phyloP scores from a whole-genome alignment of 1,284 basidiomycete species.

The Ustilago nuda region DNA sequence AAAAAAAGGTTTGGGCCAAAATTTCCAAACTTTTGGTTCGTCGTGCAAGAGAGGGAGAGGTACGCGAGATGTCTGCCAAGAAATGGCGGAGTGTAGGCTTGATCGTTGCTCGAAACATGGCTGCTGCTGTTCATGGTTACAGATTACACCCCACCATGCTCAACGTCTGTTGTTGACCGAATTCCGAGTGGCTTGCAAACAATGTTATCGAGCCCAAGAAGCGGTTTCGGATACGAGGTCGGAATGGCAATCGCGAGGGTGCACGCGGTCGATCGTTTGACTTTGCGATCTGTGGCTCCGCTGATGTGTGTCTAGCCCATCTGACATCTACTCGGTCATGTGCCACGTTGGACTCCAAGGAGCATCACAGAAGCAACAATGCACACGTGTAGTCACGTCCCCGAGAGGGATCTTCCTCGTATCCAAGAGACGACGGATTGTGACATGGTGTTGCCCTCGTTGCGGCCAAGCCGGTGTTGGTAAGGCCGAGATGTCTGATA shows the following conservation, averaged over 20 bases:
- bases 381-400: neutral
- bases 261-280: neutral
- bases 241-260: neutral
- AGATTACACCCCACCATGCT: neutral
- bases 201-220: constrained; percentile 1
- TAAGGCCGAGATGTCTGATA: neutral
- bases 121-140: constrained; percentile 1
- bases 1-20: neutral
- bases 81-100: constrained; percentile 2
- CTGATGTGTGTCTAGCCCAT: neutral
- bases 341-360: neutral
- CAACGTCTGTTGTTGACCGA: neutral
- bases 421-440: neutral
- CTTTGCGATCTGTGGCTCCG: neutral
- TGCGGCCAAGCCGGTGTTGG: neutral
- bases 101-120: constrained; percentile 4
- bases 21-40: neutral
- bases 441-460: too few relatives aligned
- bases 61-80: constrained; percentile 6
- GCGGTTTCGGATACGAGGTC: constrained; percentile 1
- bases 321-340: neutral
- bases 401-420: neutral
- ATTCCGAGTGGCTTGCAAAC: neutral
- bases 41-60: neutral
- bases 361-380: neutral